Base-by-base conservation (phyloP, 2,329 filamentous ascomycete genomes). In the Ploettnerulaceae sp. region DNA sequence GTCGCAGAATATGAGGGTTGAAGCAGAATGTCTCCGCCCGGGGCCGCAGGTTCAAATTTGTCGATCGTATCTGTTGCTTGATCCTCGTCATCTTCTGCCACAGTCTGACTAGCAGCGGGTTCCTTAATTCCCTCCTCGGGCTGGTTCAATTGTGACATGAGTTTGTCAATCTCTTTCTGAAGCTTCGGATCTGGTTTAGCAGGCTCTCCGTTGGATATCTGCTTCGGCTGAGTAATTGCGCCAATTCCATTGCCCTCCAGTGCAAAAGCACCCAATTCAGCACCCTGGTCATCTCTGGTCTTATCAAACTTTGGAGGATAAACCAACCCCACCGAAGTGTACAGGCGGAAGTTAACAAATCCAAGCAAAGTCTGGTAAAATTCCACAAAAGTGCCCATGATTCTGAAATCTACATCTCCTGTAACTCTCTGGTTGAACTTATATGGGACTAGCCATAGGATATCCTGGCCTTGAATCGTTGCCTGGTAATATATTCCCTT, bases 401-500 rank as follows among this genome's bases (percentile, higher is more conserved):
- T 98, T 62, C 93, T 79, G 72, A 96, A 98, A 68, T 98, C 93
- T 55, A 98, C 86, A 67, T 98, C 93, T 48, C 86, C 88, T 31
- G 93, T 87, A 11, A 95, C 84, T 58, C 87, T 78, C 73, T 98
- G 93, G 63, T 97, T 95, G 70, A 98, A 98, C 67, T 89, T 89
- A 73, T 98, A 98, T 1, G 93, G 93, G 8, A 96, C 91, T 29
- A 98, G 76, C 93, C 93, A 98, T 56, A 97, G 75, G 39, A 98
- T 86, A 62, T 97, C 91, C 71, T 98, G 90, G 38, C 93, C 93
- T 67, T 96, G 89, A 52, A 98, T 94, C 41, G 84, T 96, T 18
- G 91, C 93, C 71, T 97, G 91, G 70, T 97, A 98, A 73, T 98
- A 98, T 62, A 98, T 97, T 52, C 93, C 93, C 76, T 98, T 98